Base-by-base conservation (phyloP, 306 rosid species). In the Lithocarpus polystachyus region DNA sequence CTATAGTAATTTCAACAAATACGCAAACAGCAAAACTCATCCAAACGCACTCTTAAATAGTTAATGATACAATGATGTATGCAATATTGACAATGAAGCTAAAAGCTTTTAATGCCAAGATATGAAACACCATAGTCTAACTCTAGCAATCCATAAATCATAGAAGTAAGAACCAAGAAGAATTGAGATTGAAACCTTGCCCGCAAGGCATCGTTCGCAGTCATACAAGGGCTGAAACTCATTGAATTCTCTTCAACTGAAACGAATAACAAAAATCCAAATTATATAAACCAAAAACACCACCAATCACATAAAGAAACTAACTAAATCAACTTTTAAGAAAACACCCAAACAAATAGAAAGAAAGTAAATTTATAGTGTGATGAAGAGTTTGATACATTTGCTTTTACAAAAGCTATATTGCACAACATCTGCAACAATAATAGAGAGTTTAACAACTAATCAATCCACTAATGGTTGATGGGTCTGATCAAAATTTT, bases 371-470 rank as follows among this genome's bases (percentile, higher is more conserved):
- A 20, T 8, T 60, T 31, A 18, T 6, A 26, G 22, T 15, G 22
- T 80, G 82, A 73, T 28, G 90, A 85, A 77, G 75, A 20, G 78
- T 71, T 81, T 1, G 88, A 84, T 53, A 77, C 72, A 83, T 76
- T 81, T 26, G 82, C 87, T 60, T 68, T 78, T 53, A 61, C 64
- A 74, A 76, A 37, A 48, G 71, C 74, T 72, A 40, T 67, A 9
- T n/a, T 79, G 56, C 79, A 81, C 59, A 87, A 55, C 87, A 90
- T 85, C 97, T 94, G 88, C 72, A 61, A 54, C 24, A 56, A 57
- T 10, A 77, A 37, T 19, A 8, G 67, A 76, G 35, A 64, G 74
- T 29, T 13, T 53, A 12, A 33, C 15, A 65, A 45, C 18, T 20
- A 57, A 81, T 53, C 55, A 79, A 56, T 24, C 10, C 40, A 33